A percentile compares a stretch with the other conserved stretches of the same genome.
Conservation (phyloP, 1,284 basidiomycete species). For the Malassezia japonica region DNA sequence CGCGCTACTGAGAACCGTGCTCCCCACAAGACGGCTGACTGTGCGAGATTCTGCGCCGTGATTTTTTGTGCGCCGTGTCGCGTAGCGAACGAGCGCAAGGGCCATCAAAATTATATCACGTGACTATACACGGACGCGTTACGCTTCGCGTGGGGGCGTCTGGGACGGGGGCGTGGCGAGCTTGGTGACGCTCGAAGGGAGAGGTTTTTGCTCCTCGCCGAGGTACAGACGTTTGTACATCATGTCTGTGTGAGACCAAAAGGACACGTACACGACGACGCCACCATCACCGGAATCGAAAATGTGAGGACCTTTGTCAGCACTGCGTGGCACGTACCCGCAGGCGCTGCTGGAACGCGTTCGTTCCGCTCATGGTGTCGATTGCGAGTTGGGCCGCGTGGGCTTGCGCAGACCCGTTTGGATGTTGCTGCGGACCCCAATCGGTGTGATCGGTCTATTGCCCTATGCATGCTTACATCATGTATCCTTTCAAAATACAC, state of each 20-base stretch:
- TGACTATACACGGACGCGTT: neutral
- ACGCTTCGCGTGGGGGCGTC: neutral
- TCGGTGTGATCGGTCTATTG: too few species aligned
- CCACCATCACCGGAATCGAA: constrained; percentile 13
- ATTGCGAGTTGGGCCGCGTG: too few species aligned
- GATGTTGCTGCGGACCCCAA: too few species aligned
- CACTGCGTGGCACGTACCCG: constrained; percentile 6
- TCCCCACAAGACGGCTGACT: too few species aligned
- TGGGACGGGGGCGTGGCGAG: neutral
- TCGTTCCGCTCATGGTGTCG: neutral
- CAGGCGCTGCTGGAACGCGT: constrained; percentile 15
- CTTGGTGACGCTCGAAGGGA: constrained; percentile 13
- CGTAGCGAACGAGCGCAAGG: too few species aligned
- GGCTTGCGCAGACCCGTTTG: too few species aligned
- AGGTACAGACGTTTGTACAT: constrained; percentile 39
- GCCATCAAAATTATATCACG: neutral
- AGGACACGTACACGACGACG: constrained; percentile 12
- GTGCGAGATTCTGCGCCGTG: too few species aligned
- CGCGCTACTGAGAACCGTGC: too few species aligned
- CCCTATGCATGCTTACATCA: neutral
- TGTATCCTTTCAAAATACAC: neutral
- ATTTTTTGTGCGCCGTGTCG: too few species aligned
- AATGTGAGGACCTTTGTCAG: constrained; percentile 14
- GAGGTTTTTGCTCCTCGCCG: constrained; percentile 32
- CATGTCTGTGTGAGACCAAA: constrained; percentile 18